These are phyloP conservation scores for Austroboletus festivus DNA, from an alignment of 768 basidiomycete genomes.

Conservation along the genomic window DNA sequence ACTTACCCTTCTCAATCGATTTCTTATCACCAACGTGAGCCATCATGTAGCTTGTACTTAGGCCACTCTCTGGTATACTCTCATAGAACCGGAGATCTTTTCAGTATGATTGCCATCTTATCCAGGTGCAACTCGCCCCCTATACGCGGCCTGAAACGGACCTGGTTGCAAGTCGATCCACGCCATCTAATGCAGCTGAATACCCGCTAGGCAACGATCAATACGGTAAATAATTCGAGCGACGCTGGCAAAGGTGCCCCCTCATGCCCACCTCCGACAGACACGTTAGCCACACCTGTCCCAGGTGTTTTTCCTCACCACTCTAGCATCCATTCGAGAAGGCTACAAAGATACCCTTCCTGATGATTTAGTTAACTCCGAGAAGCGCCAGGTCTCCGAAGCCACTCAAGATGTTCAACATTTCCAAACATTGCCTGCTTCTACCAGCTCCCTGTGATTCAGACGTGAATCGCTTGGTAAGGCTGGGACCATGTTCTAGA, in stretches of 20 bases:
- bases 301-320: constrained; percentile 93
- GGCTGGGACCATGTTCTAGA: constrained; percentile 74
- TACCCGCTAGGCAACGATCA: constrained; percentile 83
- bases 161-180: constrained; percentile 85
- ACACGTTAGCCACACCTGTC: no score
- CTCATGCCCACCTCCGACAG: no score
- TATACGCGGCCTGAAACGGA: constrained; percentile 87
- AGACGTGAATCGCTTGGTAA: constrained; percentile 74
- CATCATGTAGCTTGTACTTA: no score
- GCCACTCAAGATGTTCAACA: constrained; percentile 95
- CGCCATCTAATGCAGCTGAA: constrained; percentile 70
- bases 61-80: no score
- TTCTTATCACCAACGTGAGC: background rate
- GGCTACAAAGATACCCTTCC: constrained; percentile 84
- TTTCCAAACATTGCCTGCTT: constrained; percentile 88
- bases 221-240: constrained; percentile 91
- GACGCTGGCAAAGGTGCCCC: constrained; percentile 74
- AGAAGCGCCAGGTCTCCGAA: constrained; percentile 95
- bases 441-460: constrained; percentile 59
- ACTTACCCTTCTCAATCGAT: background rate
- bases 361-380: constrained; percentile 86
- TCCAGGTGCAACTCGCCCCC: constrained; percentile 93
- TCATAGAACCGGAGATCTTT: constrained; percentile 78
- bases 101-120: constrained; percentile 93
- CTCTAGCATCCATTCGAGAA: constrained; percentile 96